Evolutionary conservation across 371 early-diverging fungal genomes (phyloP).

Genomic region (Zopfochytrium polystomum): DNA sequence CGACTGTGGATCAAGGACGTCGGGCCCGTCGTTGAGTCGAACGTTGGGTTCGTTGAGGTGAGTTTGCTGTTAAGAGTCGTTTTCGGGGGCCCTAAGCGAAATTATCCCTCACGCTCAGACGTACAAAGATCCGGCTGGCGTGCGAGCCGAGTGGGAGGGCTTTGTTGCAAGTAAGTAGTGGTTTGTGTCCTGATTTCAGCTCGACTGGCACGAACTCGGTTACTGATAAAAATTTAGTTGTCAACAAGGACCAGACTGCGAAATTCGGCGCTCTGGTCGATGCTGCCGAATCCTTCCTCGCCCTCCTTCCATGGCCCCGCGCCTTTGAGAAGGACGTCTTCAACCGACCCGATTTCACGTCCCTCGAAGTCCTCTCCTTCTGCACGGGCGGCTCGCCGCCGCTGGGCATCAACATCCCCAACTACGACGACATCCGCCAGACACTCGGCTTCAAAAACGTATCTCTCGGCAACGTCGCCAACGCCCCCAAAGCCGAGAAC

Average conservation of each 20-base stretch:
- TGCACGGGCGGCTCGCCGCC: constrained; percentile 54
- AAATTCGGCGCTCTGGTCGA: constrained; percentile 58
- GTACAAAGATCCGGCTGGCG: constrained; percentile 63
- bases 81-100: neutral
- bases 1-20: constrained; percentile 60
- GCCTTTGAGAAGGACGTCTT: constrained; percentile 59
- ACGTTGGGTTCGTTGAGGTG: constrained; percentile 42
- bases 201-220: too few species aligned
- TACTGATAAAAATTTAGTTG: too few species aligned
- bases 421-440: constrained; percentile 57
- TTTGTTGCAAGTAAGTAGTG: too few species aligned
- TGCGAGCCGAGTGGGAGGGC: constrained; percentile 67
- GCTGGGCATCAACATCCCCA: constrained; percentile 66
- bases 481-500: constrained; percentile 50
- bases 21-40: constrained; percentile 57
- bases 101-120: constrained; percentile 56
- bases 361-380: constrained; percentile 60
- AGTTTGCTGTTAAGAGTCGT: neutral
- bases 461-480: constrained; percentile 60
- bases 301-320: constrained; percentile 56
- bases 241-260: constrained; percentile 60
- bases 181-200: too few species aligned
- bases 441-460: constrained; percentile 63
- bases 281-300: constrained; percentile 50
- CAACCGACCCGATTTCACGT: constrained; percentile 62